These are phyloP conservation scores for Ceratopteris richardii DNA, from an alignment of 75 land plant species.

Conservation along the genomic window DNA sequence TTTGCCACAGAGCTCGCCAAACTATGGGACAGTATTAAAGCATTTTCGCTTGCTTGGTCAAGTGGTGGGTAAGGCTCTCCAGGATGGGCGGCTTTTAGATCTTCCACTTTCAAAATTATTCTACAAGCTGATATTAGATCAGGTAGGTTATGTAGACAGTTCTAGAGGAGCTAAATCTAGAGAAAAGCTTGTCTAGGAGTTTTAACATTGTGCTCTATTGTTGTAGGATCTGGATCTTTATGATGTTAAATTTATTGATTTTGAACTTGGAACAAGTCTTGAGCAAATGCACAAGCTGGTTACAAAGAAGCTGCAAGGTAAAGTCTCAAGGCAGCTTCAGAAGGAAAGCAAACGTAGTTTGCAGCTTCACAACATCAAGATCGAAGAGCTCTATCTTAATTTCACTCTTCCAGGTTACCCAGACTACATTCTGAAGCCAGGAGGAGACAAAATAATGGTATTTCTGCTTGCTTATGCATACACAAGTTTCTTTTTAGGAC, in stretches of 20 bases:
- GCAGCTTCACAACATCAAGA: conserved; percentile 25
- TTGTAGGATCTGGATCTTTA: conserved; percentile 54
- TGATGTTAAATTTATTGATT: conserved; percentile 74
- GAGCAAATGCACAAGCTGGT: conserved; percentile 58
- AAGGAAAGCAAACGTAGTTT: conserved; percentile 8
- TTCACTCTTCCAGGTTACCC: conserved; percentile 80
- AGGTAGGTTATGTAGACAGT: conserved; percentile 49
- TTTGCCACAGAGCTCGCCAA: conserved; percentile 22
- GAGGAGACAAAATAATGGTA: conserved; percentile 38
- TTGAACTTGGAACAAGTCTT: conserved; percentile 46
- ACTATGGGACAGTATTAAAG: conserved; percentile 18
- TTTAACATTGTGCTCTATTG: too few relatives aligned
- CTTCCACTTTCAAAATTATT: conserved; percentile 64
- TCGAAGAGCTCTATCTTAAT: conserved; percentile 76
- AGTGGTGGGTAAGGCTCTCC: conserved; percentile 70
- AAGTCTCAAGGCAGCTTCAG: conserved; percentile 8
- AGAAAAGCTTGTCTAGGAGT: background rate
- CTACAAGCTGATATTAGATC: conserved; percentile 62
- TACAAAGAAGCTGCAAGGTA: conserved; percentile 23
- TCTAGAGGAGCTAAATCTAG: background rate
- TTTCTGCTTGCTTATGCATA: background rate
- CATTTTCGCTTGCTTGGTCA: conserved; percentile 62
- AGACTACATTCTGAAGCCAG: conserved; percentile 40
- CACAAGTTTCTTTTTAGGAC: background rate
- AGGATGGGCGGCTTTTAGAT: conserved; percentile 78